A percentile compares a stretch with the other conserved stretches of the same genome.
Conservation (phyloP, 139 green algal species). For the Protoeuglena noctilucae region DNA sequence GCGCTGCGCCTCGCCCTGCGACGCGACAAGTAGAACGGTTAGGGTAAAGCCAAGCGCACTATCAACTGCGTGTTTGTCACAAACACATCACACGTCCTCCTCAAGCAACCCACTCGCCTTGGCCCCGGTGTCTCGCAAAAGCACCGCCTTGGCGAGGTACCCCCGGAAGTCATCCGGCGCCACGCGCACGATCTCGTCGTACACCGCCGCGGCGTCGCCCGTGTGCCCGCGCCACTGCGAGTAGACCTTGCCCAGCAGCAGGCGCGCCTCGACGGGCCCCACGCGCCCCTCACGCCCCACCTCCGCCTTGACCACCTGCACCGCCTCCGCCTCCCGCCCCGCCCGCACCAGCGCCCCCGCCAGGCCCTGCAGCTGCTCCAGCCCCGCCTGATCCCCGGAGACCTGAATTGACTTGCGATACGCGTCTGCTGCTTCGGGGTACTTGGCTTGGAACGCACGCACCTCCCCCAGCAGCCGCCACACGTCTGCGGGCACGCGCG, state of each 20-base stretch:
- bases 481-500: no score
- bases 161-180: neutral
- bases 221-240: neutral
- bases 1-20: conserved; percentile 3
- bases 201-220: neutral
- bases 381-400: neutral
- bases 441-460: neutral
- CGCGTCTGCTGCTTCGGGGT: neutral
- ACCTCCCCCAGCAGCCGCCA: neutral
- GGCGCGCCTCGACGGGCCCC: neutral
- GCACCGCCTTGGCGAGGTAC: neutral
- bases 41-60: no score
- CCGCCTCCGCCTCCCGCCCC: neutral
- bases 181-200: neutral
- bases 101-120: no score
- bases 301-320: neutral
- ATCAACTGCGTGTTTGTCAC: no score
- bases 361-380: neutral
- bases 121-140: neutral
- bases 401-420: neutral
- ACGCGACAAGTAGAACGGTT: no score
- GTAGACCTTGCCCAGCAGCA: neutral
- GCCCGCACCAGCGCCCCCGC: neutral
- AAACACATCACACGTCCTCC: no score
- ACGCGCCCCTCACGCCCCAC: neutral